Conservation (phyloP, 2,329 filamentous ascomycete genomes). For the Escovopsis sp. region DNA sequence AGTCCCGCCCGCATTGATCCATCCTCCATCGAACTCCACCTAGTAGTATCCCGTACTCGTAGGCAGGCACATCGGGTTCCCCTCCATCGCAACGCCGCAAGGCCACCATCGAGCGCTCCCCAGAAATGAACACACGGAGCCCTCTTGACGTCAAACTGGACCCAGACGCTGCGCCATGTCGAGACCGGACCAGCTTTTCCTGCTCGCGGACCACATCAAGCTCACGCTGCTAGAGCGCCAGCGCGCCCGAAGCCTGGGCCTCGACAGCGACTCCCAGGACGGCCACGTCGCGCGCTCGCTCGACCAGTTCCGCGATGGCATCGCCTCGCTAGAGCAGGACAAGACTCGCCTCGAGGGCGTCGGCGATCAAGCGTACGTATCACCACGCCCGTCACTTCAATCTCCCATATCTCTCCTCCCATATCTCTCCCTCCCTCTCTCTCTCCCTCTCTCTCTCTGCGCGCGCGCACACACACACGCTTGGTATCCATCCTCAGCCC, state of each 20-base stretch:
- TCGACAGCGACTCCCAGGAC: constrained; percentile 70
- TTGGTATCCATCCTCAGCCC: too few species aligned
- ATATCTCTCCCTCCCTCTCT: constrained; percentile 3
- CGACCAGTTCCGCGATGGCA: constrained; percentile 69
- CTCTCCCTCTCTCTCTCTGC: constrained; percentile 1
- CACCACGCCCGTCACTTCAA: too few species aligned
- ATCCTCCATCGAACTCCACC: too few species aligned
- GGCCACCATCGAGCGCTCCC: too few species aligned
- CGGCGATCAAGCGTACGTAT: constrained; percentile 46
- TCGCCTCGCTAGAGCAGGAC: constrained; percentile 54
- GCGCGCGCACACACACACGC: not conserved
- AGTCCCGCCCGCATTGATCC: too few species aligned
- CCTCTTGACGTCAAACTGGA: too few species aligned
- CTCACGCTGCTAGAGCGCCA: constrained; percentile 85
- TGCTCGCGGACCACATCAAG: constrained; percentile 94
- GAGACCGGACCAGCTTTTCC: constrained; percentile 64
- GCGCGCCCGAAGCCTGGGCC: constrained; percentile 65
- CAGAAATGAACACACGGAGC: too few species aligned
- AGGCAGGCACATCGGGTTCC: too few species aligned
- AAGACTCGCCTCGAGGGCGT: constrained; percentile 47
- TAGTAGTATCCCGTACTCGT: too few species aligned
- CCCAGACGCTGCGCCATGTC: constrained; percentile 14
- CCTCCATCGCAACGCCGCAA: too few species aligned
- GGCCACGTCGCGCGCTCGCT: constrained; percentile 79
- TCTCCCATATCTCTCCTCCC: not conserved